Percentiles rank a stretch among this genome's conserved stretches.
phyloP scores from a whole-genome alignment of 305 asterid species.

The Withania somnifera region DNA sequence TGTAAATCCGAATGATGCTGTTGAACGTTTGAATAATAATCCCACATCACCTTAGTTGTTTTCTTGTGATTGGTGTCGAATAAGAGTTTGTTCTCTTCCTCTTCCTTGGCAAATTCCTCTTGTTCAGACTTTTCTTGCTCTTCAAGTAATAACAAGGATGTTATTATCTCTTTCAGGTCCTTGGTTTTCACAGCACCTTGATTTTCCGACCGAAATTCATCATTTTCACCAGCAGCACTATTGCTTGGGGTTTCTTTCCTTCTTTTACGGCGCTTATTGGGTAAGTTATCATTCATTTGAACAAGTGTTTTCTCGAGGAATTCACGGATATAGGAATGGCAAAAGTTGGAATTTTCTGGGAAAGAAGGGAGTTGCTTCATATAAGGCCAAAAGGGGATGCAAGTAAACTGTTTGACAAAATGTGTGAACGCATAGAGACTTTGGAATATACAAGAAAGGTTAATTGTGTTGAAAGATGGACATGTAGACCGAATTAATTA shows the following conservation, averaged over 20 bases:
- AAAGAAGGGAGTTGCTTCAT: constrained; percentile 5
- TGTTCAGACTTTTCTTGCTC: constrained; percentile 60
- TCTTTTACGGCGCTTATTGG: constrained; percentile 25
- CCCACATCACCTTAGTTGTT: constrained; percentile 41
- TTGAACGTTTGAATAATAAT: constrained; percentile 40
- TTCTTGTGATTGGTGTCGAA: constrained; percentile 40
- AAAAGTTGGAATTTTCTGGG: neutral
- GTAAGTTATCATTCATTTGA: constrained; percentile 35
- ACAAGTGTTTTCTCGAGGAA: neutral
- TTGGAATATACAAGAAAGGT: constrained; percentile 21
- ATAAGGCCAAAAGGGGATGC: constrained; percentile 5
- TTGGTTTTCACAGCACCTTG: constrained; percentile 47
- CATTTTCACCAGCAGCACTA: neutral
- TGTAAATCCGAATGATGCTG: constrained; percentile 27
- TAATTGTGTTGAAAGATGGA: neutral
- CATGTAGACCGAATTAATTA: neutral
- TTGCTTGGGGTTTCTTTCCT: constrained; percentile 7
- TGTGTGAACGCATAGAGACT: constrained; percentile 38
- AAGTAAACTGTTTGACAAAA: constrained; percentile 29
- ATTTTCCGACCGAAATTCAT: constrained; percentile 16
- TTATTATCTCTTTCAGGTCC: constrained; percentile 64
- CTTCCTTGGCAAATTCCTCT: constrained; percentile 26
- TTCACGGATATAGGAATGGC: neutral
- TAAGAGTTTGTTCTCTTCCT: constrained; percentile 34
- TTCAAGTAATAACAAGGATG: constrained; percentile 54